Base-by-base conservation (phyloP, 352 stramenopile genomes). In the Phytophthora fragariaefolia region DNA sequence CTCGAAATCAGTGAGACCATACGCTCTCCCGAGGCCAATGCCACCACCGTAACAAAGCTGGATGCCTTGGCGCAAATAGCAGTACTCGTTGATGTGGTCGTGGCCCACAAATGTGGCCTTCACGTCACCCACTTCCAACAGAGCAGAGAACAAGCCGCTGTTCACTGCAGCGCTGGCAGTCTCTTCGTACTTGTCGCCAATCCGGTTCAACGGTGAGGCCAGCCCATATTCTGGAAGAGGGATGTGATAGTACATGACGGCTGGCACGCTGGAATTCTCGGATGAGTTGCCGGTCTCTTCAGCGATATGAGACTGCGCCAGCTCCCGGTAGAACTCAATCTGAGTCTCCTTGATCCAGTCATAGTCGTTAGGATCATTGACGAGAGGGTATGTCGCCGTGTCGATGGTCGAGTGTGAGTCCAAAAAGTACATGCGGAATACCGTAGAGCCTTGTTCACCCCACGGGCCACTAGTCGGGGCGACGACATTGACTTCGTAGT, bases 371-470 rank as follows among this genome's bases (percentile, higher is more conserved):
- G 24, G 6, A 63, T 77, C 46, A 45, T 66, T 56, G 5, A 82
- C 51, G 28, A 72, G 60, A 23, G 71, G 76, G 28, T 74, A 78
- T 8, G 51, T 67, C 1, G 42, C 12, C 4, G 51, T 66, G 58
- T 87, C 56, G 4, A 82, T 74, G 18, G 66, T 71, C 6, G 53
- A 63, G 38, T 77, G 63, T 2, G 79, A 90, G 52, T 92, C 83
- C 22, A 92, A 61, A 49, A 92, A 90, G 71, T 92, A 92, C 81
- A 92, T 87, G 27, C 77, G 79, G 32, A 90, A 84, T 3, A 88
- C 79, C 9, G 63, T 76, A 0, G 40, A 49, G 0, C 78, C 71
- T 15, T 58, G 27, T 0, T 53, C 12, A 1, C 80, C 79, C 80
- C 83, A 87, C 0, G 74, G 26, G 5, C 79, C 82, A 24, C 69